These are phyloP conservation scores for Orbilia brochopaga DNA, from an alignment of 2,329 filamentous ascomycete genomes.

Conservation along the genomic window DNA sequence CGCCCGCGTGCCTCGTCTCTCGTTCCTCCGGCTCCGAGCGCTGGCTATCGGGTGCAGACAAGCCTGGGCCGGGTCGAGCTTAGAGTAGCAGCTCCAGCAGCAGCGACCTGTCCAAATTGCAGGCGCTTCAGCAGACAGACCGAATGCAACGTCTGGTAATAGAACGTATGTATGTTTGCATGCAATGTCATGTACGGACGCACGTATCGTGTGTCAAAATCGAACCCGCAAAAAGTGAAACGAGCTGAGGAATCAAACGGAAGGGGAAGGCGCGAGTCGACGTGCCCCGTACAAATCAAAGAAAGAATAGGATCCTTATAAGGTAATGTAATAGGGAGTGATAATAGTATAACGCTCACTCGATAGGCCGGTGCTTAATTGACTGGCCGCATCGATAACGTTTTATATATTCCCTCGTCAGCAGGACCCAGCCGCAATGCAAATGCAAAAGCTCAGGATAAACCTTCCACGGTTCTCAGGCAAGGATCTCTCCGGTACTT, in stretches of 20 bases:
- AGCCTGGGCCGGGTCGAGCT: neutral
- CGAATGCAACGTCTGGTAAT: neutral
- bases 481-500: no score
- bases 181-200: no score
- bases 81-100: neutral
- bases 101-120: neutral
- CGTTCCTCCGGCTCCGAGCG: slow-evolving; percentile 11
- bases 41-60: neutral
- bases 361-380: no score
- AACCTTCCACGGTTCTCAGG: neutral
- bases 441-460: slow-evolving; percentile 2
- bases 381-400: no score
- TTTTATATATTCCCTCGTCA: slow-evolving; percentile 19
- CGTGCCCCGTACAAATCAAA: no score
- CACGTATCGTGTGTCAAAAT: no score
- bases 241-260: neutral
- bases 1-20: neutral
- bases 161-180: no score
- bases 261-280: no score
- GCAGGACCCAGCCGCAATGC: slow-evolving; percentile 34
- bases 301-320: neutral
- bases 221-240: neutral
- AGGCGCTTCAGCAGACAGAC: neutral
- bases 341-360: no score
- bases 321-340: no score